phyloP scores from a whole-genome alignment of 805 yeast species.

The Candida oleophila region DNA sequence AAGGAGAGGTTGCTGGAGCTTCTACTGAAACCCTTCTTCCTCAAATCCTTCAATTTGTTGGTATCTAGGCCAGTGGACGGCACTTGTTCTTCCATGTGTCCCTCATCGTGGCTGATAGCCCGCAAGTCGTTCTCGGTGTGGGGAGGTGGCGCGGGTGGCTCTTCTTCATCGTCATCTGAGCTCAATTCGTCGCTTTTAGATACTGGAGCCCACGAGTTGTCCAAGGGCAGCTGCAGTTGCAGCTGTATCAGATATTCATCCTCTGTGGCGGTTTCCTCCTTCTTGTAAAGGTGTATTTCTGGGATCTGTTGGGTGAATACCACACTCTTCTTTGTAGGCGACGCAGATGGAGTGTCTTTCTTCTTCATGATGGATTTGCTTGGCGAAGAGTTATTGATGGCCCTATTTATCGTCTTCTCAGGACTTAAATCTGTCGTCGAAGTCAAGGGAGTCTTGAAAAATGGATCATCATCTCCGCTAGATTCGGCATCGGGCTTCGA shows the following conservation, averaged over 20 bases:
- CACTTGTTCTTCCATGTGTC: constrained; percentile 5
- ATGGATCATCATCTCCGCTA: constrained; percentile 20
- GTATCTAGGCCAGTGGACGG: constrained; percentile 15
- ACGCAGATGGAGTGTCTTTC: constrained; percentile 11
- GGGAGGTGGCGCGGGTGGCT: constrained; percentile 33
- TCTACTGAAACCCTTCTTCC: constrained; percentile 15
- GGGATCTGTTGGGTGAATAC: constrained; percentile 31
- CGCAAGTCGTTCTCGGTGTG: constrained; percentile 13
- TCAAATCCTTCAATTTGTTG: constrained; percentile 14
- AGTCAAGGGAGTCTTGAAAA: constrained; percentile 23
- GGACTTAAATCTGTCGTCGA: constrained; percentile 16
- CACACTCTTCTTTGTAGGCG: constrained; percentile 41
- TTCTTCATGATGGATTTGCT: constrained; percentile 39
- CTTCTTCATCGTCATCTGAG: constrained; percentile 7
- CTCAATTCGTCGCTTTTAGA: constrained; percentile 1
- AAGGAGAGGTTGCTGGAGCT: constrained; percentile 32
- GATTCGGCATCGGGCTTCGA: not conserved
- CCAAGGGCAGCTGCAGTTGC: constrained; percentile 1
- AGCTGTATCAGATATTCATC: constrained; percentile 2
- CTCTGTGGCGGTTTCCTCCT: constrained; percentile 6
- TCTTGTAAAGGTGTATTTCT: constrained; percentile 30
- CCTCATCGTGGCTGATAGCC: constrained; percentile 4
- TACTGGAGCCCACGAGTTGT: constrained; percentile 4
- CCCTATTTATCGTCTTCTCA: not conserved
- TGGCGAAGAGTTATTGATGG: constrained; percentile 23